A percentile compares a stretch with the other conserved stretches of the same genome.
Conservation (phyloP, 2,329 filamentous ascomycete genomes). For the Aspergillus melleus region DNA sequence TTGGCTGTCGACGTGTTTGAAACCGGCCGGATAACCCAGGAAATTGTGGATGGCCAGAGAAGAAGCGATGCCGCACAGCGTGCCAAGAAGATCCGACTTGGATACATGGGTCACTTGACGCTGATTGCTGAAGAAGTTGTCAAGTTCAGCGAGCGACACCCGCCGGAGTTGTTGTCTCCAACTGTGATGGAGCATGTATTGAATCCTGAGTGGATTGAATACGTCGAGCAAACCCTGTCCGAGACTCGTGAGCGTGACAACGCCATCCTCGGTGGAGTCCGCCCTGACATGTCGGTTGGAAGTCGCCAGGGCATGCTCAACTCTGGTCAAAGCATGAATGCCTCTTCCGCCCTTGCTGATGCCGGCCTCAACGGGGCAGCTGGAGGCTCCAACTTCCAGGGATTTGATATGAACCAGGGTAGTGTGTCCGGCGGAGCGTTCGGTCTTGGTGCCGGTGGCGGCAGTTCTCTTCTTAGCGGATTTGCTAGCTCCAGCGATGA, state of each 20-base stretch:
- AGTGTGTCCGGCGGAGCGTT: conserved; percentile 70
- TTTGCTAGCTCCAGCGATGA: conserved; percentile 96
- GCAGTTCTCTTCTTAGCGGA: conserved; percentile 71
- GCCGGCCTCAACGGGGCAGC: conserved; percentile 73
- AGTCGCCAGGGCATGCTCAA: conserved; percentile 69
- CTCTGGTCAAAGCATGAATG: conserved; percentile 57
- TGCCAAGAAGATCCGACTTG: conserved; percentile 83
- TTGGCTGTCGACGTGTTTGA: conserved; percentile 93
- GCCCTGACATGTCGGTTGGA: conserved; percentile 84
- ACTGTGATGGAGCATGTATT: conserved; percentile 84
- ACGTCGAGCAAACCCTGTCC: conserved; percentile 88
- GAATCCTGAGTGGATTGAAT: conserved; percentile 87
- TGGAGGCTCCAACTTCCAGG: conserved; percentile 51
- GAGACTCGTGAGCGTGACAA: conserved; percentile 96
- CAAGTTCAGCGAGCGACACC: conserved; percentile 94
- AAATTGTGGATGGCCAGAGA: conserved; percentile 87
- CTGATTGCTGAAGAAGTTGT: conserved; percentile 97
- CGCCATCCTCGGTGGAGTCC: conserved; percentile 92
- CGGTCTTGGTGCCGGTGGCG: conserved; percentile 63
- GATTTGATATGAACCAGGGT: conserved; percentile 67
- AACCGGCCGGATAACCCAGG: conserved; percentile 81
- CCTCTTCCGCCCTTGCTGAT: conserved; percentile 72
- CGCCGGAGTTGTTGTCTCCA: conserved; percentile 81
- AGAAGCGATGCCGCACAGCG: conserved; percentile 83
- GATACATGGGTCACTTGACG: conserved; percentile 97